phyloP scores from a whole-genome alignment of 2,329 filamentous ascomycete species.

The Cercospora zeae-maydis region DNA sequence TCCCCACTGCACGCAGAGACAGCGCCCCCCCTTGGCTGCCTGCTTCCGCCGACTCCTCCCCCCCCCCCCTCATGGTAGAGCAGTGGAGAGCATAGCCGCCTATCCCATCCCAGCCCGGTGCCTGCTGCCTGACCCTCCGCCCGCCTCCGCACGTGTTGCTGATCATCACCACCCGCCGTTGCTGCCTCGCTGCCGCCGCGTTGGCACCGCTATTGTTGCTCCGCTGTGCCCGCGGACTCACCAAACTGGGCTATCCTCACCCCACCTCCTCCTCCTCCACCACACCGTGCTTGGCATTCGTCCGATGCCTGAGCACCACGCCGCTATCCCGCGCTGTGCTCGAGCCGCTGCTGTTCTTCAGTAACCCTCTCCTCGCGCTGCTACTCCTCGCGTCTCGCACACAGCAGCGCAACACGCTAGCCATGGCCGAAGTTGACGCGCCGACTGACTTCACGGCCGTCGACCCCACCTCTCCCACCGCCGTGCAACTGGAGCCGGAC shows the following conservation, averaged over 20 bases:
- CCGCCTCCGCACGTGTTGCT: neutral
- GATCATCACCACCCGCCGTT: neutral
- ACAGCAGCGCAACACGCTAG: neutral
- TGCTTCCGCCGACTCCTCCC: neutral
- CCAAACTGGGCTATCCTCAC: neutral
- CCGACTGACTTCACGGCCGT: conserved; percentile 34
- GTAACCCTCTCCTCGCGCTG: neutral
- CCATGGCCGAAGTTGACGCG: conserved; percentile 27
- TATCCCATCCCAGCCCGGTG: neutral
- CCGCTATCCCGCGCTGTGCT: conserved; percentile 7
- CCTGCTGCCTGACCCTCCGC: neutral
- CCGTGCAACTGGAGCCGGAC: neutral
- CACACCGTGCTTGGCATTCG: neutral
- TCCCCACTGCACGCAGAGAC: neutral
- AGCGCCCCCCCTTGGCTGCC: neutral
- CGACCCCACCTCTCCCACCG: conserved; percentile 19
- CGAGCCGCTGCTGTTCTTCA: conserved; percentile 13
- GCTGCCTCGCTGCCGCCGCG: neutral
- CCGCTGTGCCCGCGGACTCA: neutral
- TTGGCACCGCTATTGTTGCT: neutral
- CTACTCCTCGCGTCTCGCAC: neutral
- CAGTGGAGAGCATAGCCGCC: neutral
- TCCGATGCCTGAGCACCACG: conserved; percentile 4
- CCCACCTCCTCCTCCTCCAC: too few relatives aligned
- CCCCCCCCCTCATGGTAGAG: neutral